Evolutionary conservation across 1,284 basidiomycete species (phyloP).

Genomic region (Irpex sp.): DNA sequence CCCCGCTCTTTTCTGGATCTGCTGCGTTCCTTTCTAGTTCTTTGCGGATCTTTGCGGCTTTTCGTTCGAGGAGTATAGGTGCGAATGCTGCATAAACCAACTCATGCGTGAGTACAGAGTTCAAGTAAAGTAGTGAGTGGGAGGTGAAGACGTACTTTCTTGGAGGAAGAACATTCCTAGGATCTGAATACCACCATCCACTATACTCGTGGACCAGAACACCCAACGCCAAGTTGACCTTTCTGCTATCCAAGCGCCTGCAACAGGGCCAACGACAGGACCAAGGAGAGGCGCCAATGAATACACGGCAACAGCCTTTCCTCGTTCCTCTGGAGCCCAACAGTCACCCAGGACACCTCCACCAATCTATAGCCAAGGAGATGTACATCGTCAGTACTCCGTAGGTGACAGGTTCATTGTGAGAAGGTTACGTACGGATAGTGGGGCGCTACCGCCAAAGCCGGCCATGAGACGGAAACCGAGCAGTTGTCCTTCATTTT

Average conservation of each 20-base stretch:
- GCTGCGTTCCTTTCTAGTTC: slow-evolving; percentile 20
- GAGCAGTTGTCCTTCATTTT: slow-evolving; percentile 52
- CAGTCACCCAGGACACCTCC: slow-evolving; percentile 51
- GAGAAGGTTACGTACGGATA: slow-evolving; percentile 39
- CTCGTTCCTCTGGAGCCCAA: slow-evolving; percentile 42
- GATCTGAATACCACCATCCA: slow-evolving; percentile 32
- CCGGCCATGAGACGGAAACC: slow-evolving; percentile 66
- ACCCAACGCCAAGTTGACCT: slow-evolving; percentile 38
- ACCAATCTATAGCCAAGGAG: slow-evolving; percentile 25
- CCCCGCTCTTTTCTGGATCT: slow-evolving; percentile 27
- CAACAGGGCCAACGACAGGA: slow-evolving; percentile 40
- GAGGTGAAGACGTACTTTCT: slow-evolving; percentile 35
- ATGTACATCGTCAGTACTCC: neutral
- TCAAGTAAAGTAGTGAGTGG: neutral
- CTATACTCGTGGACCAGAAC: slow-evolving; percentile 39
- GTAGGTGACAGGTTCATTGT: neutral
- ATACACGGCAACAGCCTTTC: slow-evolving; percentile 44
- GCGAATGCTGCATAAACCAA: slow-evolving; percentile 31
- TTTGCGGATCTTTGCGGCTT: slow-evolving; percentile 36
- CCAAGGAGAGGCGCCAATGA: slow-evolving; percentile 42
- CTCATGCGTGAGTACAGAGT: neutral
- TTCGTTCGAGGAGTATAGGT: slow-evolving; percentile 45
- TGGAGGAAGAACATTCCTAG: slow-evolving; percentile 42
- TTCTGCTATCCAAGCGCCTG: slow-evolving; percentile 38
- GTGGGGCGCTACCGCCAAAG: slow-evolving; percentile 60